Percentiles rank a stretch among this genome's conserved stretches.
These are phyloP conservation scores for Guyanaporus albipodus DNA, from an alignment of 768 basidiomycete genomes.

Conservation along the genomic window DNA sequence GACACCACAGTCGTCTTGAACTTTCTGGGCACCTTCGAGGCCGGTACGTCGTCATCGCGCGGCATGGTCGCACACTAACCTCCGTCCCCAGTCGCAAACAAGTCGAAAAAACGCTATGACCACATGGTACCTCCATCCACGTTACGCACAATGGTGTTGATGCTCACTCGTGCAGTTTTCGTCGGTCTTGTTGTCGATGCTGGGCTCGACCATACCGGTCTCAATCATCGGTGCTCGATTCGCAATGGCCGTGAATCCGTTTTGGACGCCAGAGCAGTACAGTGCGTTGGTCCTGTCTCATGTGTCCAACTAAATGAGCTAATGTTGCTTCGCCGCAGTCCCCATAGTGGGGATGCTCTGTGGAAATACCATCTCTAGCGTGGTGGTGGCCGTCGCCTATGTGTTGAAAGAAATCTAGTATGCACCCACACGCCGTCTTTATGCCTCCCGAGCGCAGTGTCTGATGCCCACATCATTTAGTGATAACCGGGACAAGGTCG, in stretches of 20 bases:
- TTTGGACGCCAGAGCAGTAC: constrained; percentile 83
- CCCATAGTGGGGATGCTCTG: constrained; percentile 86
- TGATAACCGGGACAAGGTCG: constrained; percentile 82
- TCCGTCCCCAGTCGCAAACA: constrained; percentile 61
- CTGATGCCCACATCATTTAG: constrained; percentile 31
- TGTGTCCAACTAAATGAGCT: background rate
- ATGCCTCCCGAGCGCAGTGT: too few species aligned
- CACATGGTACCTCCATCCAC: constrained; percentile 56
- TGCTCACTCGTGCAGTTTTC: constrained; percentile 43
- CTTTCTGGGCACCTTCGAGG: constrained; percentile 72
- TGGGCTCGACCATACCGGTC: constrained; percentile 74
- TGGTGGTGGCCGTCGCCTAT: constrained; percentile 65
- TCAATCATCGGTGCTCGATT: constrained; percentile 72
- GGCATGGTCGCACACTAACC: background rate
- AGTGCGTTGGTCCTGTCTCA: constrained; percentile 41
- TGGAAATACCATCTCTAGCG: constrained; percentile 71
- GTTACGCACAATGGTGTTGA: constrained; percentile 7
- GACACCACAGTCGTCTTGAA: constrained; percentile 56
- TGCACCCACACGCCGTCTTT: constrained; percentile 19
- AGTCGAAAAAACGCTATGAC: constrained; percentile 64
- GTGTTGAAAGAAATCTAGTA: constrained; percentile 77
- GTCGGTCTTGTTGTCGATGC: constrained; percentile 61
- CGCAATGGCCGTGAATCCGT: constrained; percentile 72
- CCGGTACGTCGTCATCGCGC: constrained; percentile 42
- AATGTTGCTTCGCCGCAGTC: constrained; percentile 39